A percentile compares a stretch with the other conserved stretches of the same genome.
phyloP scores from a whole-genome alignment of 2,329 filamentous ascomycete species.

The Botrytis sinoallii region DNA sequence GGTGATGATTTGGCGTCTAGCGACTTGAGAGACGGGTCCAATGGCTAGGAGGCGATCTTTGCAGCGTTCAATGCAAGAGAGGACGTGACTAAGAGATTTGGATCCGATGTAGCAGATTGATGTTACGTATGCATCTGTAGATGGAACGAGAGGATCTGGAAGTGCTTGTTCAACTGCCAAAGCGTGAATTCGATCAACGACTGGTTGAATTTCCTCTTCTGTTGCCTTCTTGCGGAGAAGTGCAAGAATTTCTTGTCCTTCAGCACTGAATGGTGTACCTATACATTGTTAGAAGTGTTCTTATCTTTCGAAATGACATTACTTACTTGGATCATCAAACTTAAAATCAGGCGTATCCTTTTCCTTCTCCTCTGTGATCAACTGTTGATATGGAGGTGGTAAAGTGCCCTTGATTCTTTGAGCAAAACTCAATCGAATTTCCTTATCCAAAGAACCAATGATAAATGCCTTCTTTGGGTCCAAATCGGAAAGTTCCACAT shows the following conservation, averaged over 20 bases:
- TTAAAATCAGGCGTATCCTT: slow-evolving; percentile 97
- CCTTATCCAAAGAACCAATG: slow-evolving; percentile 85
- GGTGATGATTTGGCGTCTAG: slow-evolving; percentile 82
- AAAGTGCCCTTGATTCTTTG: slow-evolving; percentile 94
- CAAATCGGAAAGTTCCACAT: slow-evolving; percentile 71
- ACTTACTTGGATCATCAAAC: slow-evolving; percentile 70
- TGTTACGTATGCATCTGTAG: slow-evolving; percentile 90
- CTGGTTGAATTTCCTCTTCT: slow-evolving; percentile 79
- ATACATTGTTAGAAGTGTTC: slow-evolving; percentile 21
- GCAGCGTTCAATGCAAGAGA: slow-evolving; percentile 92
- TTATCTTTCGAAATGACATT: neutral
- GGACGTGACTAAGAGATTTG: slow-evolving; percentile 92
- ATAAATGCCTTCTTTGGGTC: slow-evolving; percentile 95
- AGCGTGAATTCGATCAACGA: slow-evolving; percentile 79
- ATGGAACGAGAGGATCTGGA: slow-evolving; percentile 73
- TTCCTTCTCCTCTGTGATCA: slow-evolving; percentile 86
- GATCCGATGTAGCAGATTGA: slow-evolving; percentile 90
- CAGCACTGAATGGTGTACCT: slow-evolving; percentile 77
- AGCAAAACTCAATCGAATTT: slow-evolving; percentile 93
- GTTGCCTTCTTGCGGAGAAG: slow-evolving; percentile 80
- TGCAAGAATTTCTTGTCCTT: slow-evolving; percentile 77
- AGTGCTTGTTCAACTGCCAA: slow-evolving; percentile 67
- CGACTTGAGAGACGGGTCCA: slow-evolving; percentile 69
- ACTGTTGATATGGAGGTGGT: slow-evolving; percentile 73
- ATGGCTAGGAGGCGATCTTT: slow-evolving; percentile 83